Conservation (phyloP, 1,139 yeast genomes). For the Saccharomycopsis phalli region DNA sequence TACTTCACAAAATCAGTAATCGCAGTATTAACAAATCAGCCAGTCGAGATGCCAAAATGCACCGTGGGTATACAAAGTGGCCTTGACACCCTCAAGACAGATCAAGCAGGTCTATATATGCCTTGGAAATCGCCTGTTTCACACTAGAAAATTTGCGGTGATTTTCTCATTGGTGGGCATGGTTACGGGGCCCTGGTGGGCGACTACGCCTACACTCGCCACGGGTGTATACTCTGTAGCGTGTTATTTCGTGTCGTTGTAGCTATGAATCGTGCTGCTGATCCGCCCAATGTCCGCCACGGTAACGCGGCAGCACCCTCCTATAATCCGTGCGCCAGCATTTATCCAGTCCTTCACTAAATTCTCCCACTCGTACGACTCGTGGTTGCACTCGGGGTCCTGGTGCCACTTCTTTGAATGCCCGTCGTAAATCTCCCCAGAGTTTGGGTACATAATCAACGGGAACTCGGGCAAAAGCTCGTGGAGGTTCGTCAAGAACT, state of each 20-base stretch:
- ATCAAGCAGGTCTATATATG: too few species aligned
- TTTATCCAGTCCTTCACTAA: conserved; percentile 31
- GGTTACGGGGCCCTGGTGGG: too few species aligned
- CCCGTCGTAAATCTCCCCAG: conserved; percentile 44
- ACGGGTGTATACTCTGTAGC: too few species aligned
- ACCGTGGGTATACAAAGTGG: too few species aligned
- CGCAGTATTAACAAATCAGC: too few species aligned
- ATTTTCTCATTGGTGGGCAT: neutral
- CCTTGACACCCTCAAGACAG: too few species aligned
- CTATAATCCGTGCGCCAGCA: conserved; percentile 33
- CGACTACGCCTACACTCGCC: too few species aligned
- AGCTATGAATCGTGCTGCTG: conserved; percentile 16
- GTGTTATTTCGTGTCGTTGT: neutral
- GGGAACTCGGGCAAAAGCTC: conserved; percentile 24
- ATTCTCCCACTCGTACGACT: conserved; percentile 22
- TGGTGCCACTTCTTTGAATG: conserved; percentile 28
- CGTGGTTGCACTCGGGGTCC: conserved; percentile 19
- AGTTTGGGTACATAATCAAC: conserved; percentile 45
- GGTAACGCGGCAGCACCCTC: conserved; percentile 54
- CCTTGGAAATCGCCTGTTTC: neutral
- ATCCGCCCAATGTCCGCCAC: conserved; percentile 35
- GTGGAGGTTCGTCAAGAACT: conserved; percentile 25
- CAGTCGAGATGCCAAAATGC: too few species aligned
- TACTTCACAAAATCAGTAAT: neutral
- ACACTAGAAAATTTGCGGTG: neutral